A percentile compares a stretch with the other conserved stretches of the same genome.
Evolutionary conservation across 2,329 filamentous ascomycete genomes (phyloP).

Genomic region (Aspergillus spinulosporus): DNA sequence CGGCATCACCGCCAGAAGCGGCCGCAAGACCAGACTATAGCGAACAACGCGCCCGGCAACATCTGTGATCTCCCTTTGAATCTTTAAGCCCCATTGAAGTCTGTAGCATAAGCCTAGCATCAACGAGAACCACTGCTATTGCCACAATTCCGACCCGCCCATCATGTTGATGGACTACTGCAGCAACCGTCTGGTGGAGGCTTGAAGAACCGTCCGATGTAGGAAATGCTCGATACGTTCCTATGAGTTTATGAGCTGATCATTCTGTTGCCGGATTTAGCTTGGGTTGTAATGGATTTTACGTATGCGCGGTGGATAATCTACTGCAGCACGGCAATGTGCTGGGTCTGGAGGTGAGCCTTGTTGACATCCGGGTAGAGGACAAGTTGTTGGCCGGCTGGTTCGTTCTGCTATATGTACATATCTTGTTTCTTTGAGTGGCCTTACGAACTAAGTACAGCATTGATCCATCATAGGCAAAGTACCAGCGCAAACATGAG

Average conservation of each 20-base stretch:
- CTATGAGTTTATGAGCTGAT: constrained; percentile 7
- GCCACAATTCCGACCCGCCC: not conserved
- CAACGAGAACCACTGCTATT: not conserved
- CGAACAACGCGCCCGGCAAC: not conserved
- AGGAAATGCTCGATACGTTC: not conserved
- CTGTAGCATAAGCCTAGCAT: not conserved
- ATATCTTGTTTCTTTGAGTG: not conserved
- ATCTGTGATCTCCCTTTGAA: not conserved
- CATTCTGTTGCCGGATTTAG: not conserved
- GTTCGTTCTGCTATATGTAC: constrained; percentile 1
- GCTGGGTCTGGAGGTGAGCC: not conserved
- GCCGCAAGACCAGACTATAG: not conserved
- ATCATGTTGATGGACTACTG: not conserved
- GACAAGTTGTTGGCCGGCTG: not conserved
- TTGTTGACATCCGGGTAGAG: not conserved
- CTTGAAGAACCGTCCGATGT: not conserved
- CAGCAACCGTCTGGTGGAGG: not conserved
- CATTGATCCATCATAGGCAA: constrained; percentile 3
- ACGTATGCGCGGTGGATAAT: not conserved
- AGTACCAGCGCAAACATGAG: not conserved
- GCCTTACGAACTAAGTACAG: not conserved
- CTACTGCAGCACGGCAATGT: constrained; percentile 2
- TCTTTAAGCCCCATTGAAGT: not conserved
- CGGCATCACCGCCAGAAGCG: not conserved
- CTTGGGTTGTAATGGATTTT: not conserved